These are phyloP conservation scores for Gymnopilus junonius DNA, from an alignment of 768 basidiomycete genomes.

Conservation along the genomic window DNA sequence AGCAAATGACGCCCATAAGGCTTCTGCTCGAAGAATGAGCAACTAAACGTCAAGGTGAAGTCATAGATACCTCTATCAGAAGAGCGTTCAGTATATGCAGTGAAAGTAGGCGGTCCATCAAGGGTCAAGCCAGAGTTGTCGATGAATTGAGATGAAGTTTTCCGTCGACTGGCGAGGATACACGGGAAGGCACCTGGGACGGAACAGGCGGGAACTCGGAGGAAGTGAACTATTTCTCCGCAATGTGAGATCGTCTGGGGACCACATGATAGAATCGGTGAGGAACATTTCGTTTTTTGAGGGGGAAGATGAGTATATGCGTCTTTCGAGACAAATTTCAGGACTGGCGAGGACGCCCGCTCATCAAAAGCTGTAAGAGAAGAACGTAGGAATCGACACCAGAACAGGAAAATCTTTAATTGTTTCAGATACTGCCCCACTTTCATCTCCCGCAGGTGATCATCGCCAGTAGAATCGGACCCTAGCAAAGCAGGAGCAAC, in stretches of 20 bases:
- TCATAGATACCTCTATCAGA: constrained; percentile 1
- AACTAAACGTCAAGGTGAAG: neutral
- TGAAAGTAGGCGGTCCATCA: neutral
- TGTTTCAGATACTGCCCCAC: neutral
- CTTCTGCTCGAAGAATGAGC: neutral
- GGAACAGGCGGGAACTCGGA: constrained; percentile 20
- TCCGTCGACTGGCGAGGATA: neutral
- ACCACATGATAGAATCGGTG: neutral
- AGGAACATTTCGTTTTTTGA: neutral
- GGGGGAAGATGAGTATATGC: constrained; percentile 1
- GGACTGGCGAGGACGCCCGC: neutral
- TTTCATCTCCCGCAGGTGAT: neutral
- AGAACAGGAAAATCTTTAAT: neutral
- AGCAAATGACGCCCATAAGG: neutral
- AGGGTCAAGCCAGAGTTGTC: neutral
- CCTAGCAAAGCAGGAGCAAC: neutral
- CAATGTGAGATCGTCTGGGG: neutral
- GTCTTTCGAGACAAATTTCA: neutral
- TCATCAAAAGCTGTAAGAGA: neutral
- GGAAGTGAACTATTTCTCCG: constrained; percentile 13
- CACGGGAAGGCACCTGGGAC: neutral
- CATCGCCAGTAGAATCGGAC: neutral
- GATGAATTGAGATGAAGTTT: neutral
- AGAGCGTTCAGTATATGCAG: neutral
- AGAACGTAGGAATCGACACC: neutral